Evolutionary conservation across 202 grass and related monocot genomes (phyloP), one percentile per base, ranked within the genome.

Genomic region (Brachypodium distachyon): DNA sequence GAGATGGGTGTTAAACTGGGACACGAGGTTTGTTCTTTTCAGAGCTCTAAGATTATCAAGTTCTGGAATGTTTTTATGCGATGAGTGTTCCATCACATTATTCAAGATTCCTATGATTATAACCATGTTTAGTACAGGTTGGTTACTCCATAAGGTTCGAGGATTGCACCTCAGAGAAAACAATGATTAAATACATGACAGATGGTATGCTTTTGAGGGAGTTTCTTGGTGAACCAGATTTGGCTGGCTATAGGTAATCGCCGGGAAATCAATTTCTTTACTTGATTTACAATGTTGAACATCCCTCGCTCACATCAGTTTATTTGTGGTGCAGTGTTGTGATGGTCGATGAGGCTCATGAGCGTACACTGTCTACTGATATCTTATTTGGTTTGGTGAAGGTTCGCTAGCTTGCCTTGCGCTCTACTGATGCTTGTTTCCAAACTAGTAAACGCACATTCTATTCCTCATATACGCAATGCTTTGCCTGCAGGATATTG

Each of bases 71-170:
- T 60, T 28, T 65, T 82, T 31, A 39, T 65, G 63, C 7, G 48
- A 50, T 77, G 19, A 18, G 70, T 71, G 61, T 73, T 73, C 25
- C 69, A 28, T 66, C 12, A 77, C 43, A 77, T 78, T 55, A 59
- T 11, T 21, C 56, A 59, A 44, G 32, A 73, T 47, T 84, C 72
- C 23, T 52, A 28, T 71, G 25, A 51, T 73, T 55, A 43, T 73
- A 48, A 60, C 77, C 50, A 61, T 82, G 37, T 67, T 46, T 76
- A 22, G 47, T 84, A 69, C 81, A 97, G 90, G 89, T 97, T 68
- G 95, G 95, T 40, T 97, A 97, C 71, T 97, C 95, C 53, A 97
- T 97, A 83, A 85, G 95, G 40, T 97, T 97, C 83, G 95, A 97
- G 77, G 95, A 97, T 87, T 97, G 95, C 54, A 97, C 89, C n/a